These are phyloP conservation scores for Pelargonium cotyledonis DNA, from an alignment of 441 rosid genomes.

Conservation along the genomic window DNA sequence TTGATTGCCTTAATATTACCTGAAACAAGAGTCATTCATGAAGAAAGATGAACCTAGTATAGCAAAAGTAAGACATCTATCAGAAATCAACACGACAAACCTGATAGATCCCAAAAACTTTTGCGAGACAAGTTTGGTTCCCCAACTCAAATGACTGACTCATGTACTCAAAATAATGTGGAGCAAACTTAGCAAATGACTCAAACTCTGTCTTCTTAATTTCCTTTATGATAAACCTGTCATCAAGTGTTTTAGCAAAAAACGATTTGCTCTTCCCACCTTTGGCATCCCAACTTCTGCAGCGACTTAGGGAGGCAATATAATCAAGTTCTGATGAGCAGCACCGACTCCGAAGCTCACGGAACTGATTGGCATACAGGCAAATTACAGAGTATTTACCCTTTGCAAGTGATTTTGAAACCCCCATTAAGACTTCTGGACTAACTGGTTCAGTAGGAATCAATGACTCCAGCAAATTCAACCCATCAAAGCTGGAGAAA, in stretches of 20 bases:
- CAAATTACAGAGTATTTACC: slow-evolving; percentile 75
- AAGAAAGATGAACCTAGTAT: neutral
- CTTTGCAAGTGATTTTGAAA: slow-evolving; percentile 53
- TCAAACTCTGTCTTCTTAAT: slow-evolving; percentile 87
- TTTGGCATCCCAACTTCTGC: slow-evolving; percentile 92
- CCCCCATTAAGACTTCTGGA: slow-evolving; percentile 64
- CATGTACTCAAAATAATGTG: slow-evolving; percentile 79
- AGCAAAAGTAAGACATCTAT: neutral
- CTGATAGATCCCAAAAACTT: slow-evolving; percentile 96
- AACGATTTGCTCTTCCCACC: slow-evolving; percentile 93
- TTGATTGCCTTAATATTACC: slow-evolving; percentile 72
- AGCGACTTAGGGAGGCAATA: slow-evolving; percentile 81
- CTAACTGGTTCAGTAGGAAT: slow-evolving; percentile 44
- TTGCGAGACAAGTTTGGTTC: slow-evolving; percentile 93
- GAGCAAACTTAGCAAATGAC: slow-evolving; percentile 82
- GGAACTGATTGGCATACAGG: slow-evolving; percentile 69
- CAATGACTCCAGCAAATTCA: slow-evolving; percentile 55
- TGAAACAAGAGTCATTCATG: slow-evolving; percentile 26
- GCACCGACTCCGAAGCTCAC: slow-evolving; percentile 57
- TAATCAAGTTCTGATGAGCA: slow-evolving; percentile 77
- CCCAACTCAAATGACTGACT: slow-evolving; percentile 58
- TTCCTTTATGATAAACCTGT: slow-evolving; percentile 87
- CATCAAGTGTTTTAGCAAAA: slow-evolving; percentile 86
- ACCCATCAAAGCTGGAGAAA: slow-evolving; percentile 72
- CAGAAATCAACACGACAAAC: slow-evolving; percentile 28